phyloP scores from a whole-genome alignment of 495 filamentous ascomycete genomes.

The Diplogelasinospora grovesii region DNA sequence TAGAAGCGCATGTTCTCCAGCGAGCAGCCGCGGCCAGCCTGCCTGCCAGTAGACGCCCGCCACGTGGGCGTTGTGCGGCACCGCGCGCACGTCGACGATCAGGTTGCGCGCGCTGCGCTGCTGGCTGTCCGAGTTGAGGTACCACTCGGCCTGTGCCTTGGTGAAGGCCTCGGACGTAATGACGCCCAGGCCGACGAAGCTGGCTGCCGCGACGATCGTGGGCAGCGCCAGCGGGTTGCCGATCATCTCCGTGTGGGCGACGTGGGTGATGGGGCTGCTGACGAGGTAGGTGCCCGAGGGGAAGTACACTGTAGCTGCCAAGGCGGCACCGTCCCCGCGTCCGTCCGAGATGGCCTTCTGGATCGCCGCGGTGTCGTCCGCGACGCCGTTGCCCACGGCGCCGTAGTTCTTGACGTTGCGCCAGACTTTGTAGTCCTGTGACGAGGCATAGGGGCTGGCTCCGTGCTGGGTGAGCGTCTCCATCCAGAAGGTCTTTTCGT shows the following conservation, averaged over 20 bases:
- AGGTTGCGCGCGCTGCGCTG: constrained; percentile 90
- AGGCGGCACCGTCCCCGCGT: no score
- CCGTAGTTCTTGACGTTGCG: no score
- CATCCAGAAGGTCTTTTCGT: no score
- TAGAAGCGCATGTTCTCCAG: constrained; percentile 67
- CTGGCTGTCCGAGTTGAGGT: constrained; percentile 84
- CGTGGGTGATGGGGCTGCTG: constrained; percentile 53
- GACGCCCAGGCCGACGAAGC: constrained; percentile 71
- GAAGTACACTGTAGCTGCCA: no score
- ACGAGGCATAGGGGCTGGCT: no score
- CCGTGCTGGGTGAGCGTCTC: no score
- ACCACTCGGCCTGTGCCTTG: constrained; percentile 22
- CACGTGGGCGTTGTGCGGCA: constrained; percentile 66
- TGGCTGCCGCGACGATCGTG: constrained; percentile 56
- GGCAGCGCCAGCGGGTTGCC: constrained; percentile 57
- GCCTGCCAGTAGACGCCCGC: no score
- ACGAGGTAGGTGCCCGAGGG: constrained; percentile 66
- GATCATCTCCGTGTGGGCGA: constrained; percentile 67
- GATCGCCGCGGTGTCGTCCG: no score
- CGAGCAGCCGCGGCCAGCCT: constrained; percentile 85
- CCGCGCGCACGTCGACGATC: constrained; percentile 71
- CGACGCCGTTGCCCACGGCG: no score
- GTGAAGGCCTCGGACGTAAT: constrained; percentile 77
- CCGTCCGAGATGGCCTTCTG: no score
- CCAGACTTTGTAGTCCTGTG: no score